phyloP scores from a whole-genome alignment of 331 rosid species.

The Stylosanthes scabra region DNA sequence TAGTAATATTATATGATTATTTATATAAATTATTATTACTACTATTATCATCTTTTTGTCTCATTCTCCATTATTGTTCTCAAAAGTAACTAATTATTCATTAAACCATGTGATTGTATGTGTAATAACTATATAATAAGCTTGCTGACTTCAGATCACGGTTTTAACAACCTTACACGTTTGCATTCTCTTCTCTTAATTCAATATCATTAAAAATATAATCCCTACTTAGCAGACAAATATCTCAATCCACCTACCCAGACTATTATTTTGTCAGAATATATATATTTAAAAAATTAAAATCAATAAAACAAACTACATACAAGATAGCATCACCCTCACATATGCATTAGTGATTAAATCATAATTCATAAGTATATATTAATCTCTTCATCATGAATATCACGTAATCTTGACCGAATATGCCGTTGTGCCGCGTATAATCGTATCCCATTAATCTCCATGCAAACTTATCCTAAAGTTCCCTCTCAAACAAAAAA shows the following conservation, averaged over 20 bases:
- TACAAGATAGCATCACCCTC: too few species aligned
- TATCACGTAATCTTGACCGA: not conserved
- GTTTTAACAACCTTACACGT: not conserved
- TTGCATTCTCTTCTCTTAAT: not conserved
- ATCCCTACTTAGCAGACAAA: not conserved
- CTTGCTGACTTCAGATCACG: not conserved
- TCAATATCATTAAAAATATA: not conserved
- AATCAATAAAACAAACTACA: too few species aligned
- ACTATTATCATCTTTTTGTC: not conserved
- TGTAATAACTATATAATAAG: not conserved
- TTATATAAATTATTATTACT: too few species aligned
- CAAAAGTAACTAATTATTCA: not conserved
- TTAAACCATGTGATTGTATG: not conserved
- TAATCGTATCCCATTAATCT: not conserved
- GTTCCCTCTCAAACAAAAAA: too few species aligned
- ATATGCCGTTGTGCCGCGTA: constrained; percentile 19
- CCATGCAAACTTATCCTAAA: constrained; percentile 4
- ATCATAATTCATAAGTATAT: not conserved
- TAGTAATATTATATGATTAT: too few species aligned
- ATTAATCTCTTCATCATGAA: not conserved
- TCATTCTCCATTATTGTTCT: not conserved
- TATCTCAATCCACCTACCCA: constrained; percentile 7
- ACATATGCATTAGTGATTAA: not conserved
- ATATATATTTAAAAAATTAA: too few species aligned
- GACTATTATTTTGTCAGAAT: not conserved